phyloP scores from a whole-genome alignment of 371 early-diverging fungal genomes.

The Mucor ambiguus region DNA sequence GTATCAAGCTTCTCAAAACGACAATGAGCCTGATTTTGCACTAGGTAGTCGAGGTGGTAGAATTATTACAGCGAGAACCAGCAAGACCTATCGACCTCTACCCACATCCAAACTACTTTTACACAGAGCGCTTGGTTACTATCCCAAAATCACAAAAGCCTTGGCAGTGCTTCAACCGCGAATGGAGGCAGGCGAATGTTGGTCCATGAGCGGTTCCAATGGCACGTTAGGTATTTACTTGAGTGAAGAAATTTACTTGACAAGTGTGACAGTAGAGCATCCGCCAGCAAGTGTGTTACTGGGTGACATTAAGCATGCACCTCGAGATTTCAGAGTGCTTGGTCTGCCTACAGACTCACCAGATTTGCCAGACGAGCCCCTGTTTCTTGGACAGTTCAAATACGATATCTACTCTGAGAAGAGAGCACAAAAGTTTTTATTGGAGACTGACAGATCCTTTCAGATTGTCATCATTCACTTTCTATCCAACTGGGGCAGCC shows the following conservation, averaged over 20 bases:
- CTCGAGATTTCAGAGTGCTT: constrained; percentile 4
- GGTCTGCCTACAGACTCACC: neutral
- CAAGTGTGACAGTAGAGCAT: constrained; percentile 12
- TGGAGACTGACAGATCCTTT: constrained; percentile 6
- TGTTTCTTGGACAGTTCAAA: constrained; percentile 11
- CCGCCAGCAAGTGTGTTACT: neutral
- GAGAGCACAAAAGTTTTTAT: neutral
- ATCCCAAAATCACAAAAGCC: neutral
- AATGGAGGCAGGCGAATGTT: constrained; percentile 16
- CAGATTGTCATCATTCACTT: constrained; percentile 57
- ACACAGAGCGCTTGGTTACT: neutral
- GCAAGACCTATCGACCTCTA: neutral
- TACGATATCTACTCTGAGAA: constrained; percentile 18
- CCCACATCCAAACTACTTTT: neutral
- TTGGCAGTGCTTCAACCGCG: constrained; percentile 8
- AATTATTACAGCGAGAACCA: neutral
- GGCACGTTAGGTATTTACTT: constrained; percentile 15
- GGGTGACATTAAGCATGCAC: constrained; percentile 3
- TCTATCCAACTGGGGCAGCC: constrained; percentile 73
- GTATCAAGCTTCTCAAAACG: neutral
- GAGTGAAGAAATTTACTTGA: constrained; percentile 3
- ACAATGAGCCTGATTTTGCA: neutral
- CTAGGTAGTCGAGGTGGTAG: neutral
- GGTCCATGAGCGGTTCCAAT: constrained; percentile 14
- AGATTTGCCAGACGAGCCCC: neutral